phyloP scores from a whole-genome alignment of 208 protist genomes.

The Acanthamoeba rhysodes region DNA sequence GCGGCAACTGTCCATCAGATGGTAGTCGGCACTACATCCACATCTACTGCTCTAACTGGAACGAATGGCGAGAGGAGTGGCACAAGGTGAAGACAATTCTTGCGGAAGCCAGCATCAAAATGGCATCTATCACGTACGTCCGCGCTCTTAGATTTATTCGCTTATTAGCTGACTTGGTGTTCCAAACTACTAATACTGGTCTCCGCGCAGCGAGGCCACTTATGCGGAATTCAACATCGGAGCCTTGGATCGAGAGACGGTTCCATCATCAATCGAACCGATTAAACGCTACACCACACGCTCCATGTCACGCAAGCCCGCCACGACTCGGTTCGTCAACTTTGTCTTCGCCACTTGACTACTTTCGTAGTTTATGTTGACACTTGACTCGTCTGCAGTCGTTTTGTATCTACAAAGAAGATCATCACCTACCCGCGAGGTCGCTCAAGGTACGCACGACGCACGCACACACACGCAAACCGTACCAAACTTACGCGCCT shows the following conservation, averaged over 20 bases:
- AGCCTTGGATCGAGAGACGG: neutral
- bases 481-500: neutral
- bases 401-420: neutral
- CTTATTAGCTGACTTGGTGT: neutral
- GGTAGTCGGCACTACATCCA: neutral
- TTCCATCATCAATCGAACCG: too few relatives aligned
- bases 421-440: slow-evolving; percentile 25
- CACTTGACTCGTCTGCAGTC: neutral
- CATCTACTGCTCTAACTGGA: slow-evolving; percentile 3
- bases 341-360: neutral
- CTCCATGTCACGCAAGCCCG: neutral
- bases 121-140: neutral
- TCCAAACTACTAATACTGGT: neutral
- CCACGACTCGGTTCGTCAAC: neutral
- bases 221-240: neutral
- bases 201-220: neutral
- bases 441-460: neutral
- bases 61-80: slow-evolving; percentile 52
- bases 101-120: neutral
- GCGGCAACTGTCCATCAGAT: neutral
- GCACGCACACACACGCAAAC: neutral
- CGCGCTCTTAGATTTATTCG: neutral
- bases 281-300: neutral
- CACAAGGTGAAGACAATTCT: neutral
- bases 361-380: neutral